Evolutionary conservation across 257 asterid species (phyloP), one percentile per base, ranked within the genome.

Genomic region (Fraxinus excelsior): DNA sequence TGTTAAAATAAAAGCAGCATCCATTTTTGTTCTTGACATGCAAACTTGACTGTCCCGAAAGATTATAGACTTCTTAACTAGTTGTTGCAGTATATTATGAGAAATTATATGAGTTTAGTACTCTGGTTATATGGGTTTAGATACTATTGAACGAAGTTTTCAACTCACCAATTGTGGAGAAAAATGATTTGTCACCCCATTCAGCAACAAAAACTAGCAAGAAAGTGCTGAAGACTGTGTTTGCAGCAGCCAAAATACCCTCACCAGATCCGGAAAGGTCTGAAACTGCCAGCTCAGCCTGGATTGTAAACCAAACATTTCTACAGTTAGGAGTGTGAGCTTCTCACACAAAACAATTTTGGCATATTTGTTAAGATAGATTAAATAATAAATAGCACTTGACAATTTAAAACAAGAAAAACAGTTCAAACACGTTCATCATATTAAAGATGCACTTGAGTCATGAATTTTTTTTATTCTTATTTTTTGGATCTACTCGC

Each of bases 111-210:
- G 32, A 74, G 35, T 44, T 16, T 26, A 28, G 71, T 35, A 46
- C 74, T 21, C 66, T 8, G 29, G 29, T 13, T 58, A 19, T 35
- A 32, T 25, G 35, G n/a, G 25, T 14, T 58, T 32, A 53, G 67
- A 2, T 53, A 67, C 5, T 42, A 16, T 37, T 42, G 32, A 5
- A 71, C 25, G 28, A 71, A 73, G 62, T 31, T 64, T 69, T 49
- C 67, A 46, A 23, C 88, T 71, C 74, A 92, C 98, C 98, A 76
- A 95, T 95, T 38, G 99, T 93, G 70, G 98, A 95, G 86, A 95
- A 95, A 38, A 95, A 93, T 18, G 99, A 93, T 77, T 95, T 95
- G 80, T 95, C 99, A 4, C 99, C 99, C 99, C 99, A 93, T 84
- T 95, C 99, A 74, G 99, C 99, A 29, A 95, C 97, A 76, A 95